Percentiles rank a stretch among this genome's conserved stretches.
phyloP scores from a whole-genome alignment of 192 early-diverging fungal species.

The Ambispora gerdemannii region DNA sequence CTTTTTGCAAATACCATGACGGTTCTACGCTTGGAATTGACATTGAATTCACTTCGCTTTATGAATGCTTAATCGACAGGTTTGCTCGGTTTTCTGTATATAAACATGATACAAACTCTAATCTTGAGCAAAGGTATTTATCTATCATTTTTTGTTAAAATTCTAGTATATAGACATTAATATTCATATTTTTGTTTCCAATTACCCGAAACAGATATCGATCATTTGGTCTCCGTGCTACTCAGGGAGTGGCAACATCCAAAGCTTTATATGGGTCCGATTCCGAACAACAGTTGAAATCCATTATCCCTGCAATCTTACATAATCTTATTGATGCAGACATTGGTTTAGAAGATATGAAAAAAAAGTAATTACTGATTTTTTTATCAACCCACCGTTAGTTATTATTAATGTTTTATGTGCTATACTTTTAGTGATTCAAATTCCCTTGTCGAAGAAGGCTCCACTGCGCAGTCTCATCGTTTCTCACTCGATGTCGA shows the following conservation, averaged over 20 bases:
- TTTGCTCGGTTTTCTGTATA: constrained; percentile 49
- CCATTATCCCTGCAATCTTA: constrained; percentile 56
- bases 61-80: constrained; percentile 51
- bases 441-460: no score
- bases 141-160: not conserved
- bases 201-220: constrained; percentile 32
- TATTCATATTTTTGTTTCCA: not conserved
- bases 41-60: constrained; percentile 50
- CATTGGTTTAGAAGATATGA: constrained; percentile 23
- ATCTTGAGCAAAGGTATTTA: constrained; percentile 31
- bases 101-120: constrained; percentile 31
- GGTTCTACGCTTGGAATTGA: constrained; percentile 72
- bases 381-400: no score
- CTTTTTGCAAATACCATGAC: constrained; percentile 69
- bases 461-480: not conserved
- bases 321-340: constrained; percentile 37
- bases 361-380: constrained; percentile 26
- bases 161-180: constrained; percentile 12
- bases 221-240: constrained; percentile 59
- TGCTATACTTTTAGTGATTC: no score
- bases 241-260: constrained; percentile 61
- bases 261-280: constrained; percentile 61
- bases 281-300: constrained; percentile 57
- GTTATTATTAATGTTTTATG: no score
- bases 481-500: constrained; percentile 28